Evolutionary conservation across 768 basidiomycete genomes (phyloP), one percentile per base, ranked within the genome.

Genomic region (Tricholomella constricta): DNA sequence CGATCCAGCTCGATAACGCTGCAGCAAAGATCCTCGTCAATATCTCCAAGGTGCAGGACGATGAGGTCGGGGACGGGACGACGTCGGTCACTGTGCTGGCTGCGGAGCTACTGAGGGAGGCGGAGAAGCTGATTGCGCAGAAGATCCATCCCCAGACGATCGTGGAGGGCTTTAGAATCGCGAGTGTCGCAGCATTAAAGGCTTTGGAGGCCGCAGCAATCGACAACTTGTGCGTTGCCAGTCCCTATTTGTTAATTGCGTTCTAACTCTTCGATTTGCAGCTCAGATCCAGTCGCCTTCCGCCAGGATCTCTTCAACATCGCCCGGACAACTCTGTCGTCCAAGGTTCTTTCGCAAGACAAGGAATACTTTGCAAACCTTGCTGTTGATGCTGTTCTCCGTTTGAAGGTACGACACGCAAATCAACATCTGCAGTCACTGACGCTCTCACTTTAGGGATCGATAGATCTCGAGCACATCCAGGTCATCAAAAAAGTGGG

Each of bases 401-500:
- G 97, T 32, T 69, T 98, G 41, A 95, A 94, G 80, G 91, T 87
- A 54, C 1, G 63, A 29, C 2, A 10, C 48, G 19, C 17, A n/a
- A 40, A 1, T 19, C 3, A 12, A 26, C 17, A 22, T 48, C 9
- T 23, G 12, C 11, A 14, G 1, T 3, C 23, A 2, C 15, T 20
- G 10, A 48, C n/a, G 20, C 32, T 57, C 61, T 32, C 2, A n/a
- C 32, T 7, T 6, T 62, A 94, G 89, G 97, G 97, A 32, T 97
- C 94, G 32, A 94, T 91, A 45, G 89, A 98, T 72, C 78, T 99
- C 29, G 96, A 99, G 60, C 94, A 98, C 69, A 98, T 99, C 59
- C 96, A 99, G 72, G 88, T 98, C 69, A 99, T 98, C 78, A 99
- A 99, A 82, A 98, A 98, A 73, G 92, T 91, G n/a, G 96, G 96